Percentiles rank a stretch among this genome's conserved stretches.
Conservation (phyloP, 2,329 filamentous ascomycete species). For the Aspergillus eucalypticola region DNA sequence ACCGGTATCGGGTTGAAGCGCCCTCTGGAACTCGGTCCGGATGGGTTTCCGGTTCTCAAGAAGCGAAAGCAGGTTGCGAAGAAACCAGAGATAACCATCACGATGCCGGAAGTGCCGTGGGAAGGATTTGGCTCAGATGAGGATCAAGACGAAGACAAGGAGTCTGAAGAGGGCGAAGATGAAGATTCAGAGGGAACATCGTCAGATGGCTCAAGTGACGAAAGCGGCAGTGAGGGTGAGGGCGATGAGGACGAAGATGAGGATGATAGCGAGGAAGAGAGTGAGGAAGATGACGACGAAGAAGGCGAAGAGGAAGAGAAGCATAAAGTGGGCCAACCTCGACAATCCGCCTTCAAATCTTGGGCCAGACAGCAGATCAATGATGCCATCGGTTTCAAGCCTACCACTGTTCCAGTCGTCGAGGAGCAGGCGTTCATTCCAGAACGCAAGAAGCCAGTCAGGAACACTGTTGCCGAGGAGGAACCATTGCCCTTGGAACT, state of each 20-base stretch:
- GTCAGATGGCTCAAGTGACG: conserved; percentile 30
- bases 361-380: conserved; percentile 91
- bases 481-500: conserved; percentile 44
- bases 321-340: conserved; percentile 29
- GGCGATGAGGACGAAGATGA: conserved; percentile 33
- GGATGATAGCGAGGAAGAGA: conserved; percentile 16
- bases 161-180: conserved; percentile 31
- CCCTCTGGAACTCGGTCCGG: conserved; percentile 75
- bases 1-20: conserved; percentile 80
- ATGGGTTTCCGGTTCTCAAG: conserved; percentile 77
- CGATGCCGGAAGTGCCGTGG: conserved; percentile 44
- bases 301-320: conserved; percentile 35
- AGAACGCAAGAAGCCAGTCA: conserved; percentile 32
- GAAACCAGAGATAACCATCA: conserved; percentile 30
- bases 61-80: conserved; percentile 72
- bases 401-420: conserved; percentile 42
- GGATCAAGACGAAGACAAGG: conserved; percentile 33
- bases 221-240: conserved; percentile 28
- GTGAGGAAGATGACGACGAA: conserved; percentile 24
- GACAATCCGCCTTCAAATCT: conserved; percentile 76
- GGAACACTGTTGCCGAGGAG: conserved; percentile 40
- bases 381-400: conserved; percentile 71
- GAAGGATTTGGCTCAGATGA: conserved; percentile 48
- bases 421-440: conserved; percentile 35
- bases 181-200: conserved; percentile 26